Percentiles rank a stretch among this genome's conserved stretches.
Evolutionary conservation across 2,329 filamentous ascomycete species (phyloP).

Genomic region (Colletotrichum plurivorum): DNA sequence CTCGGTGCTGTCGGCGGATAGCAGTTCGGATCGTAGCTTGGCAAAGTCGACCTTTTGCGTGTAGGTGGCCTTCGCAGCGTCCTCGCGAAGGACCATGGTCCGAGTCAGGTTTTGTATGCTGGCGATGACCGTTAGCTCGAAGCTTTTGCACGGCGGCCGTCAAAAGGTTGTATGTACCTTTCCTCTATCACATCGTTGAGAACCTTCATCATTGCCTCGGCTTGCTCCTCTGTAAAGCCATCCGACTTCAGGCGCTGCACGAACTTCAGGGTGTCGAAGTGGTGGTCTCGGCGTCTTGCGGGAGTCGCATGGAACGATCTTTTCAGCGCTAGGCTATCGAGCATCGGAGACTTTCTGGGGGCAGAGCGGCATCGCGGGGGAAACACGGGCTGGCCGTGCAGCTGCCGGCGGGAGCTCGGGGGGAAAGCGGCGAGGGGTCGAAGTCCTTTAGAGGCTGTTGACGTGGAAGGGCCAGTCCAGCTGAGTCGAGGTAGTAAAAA

Average conservation of each 20-base stretch:
- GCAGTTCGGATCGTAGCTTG: conserved; percentile 93
- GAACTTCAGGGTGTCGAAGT: conserved; percentile 98
- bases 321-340: conserved; percentile 49
- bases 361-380: conserved; percentile 31
- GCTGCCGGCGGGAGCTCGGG: conserved; percentile 37
- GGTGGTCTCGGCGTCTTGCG: conserved; percentile 79
- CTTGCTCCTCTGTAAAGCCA: conserved; percentile 95
- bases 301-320: conserved; percentile 79
- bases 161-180: conserved; percentile 66
- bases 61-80: conserved; percentile 85
- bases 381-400: conserved; percentile 41
- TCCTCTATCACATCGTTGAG: conserved; percentile 97
- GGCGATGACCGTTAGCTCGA: conserved; percentile 1
- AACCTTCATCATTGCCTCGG: conserved; percentile 98
- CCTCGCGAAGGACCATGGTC: conserved; percentile 97
- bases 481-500: conserved; percentile 71
- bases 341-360: conserved; percentile 40
- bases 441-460: conserved; percentile 46
- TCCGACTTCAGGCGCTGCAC: conserved; percentile 91
- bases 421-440: conserved; percentile 46
- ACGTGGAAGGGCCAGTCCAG: conserved; percentile 58
- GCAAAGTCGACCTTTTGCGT: conserved; percentile 97
- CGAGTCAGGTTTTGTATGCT: conserved; percentile 97
- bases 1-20: conserved; percentile 93
- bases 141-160: neutral